A percentile compares a stretch with the other conserved stretches of the same genome.
These are phyloP conservation scores for Gnetum montanum DNA, from an alignment of 75 land plant species.

Conservation along the genomic window DNA sequence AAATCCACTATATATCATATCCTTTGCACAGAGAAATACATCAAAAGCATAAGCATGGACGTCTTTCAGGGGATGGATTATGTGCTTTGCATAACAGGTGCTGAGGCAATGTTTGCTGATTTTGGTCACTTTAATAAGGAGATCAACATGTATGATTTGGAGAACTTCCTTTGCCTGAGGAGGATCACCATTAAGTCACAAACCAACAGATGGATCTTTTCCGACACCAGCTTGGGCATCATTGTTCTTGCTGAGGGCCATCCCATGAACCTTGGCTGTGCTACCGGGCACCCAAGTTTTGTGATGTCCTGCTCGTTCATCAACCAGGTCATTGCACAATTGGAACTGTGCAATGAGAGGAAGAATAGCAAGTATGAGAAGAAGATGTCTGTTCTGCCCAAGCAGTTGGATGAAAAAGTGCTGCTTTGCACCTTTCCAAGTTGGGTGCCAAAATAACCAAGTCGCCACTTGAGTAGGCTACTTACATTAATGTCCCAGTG, in stretches of 20 bases:
- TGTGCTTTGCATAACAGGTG: no score
- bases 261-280: conserved; percentile 90
- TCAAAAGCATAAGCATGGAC: no score
- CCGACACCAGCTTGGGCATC: conserved; percentile 72
- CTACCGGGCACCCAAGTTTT: conserved; percentile 94
- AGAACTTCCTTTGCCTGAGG: conserved; percentile 32
- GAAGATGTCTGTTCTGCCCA: conserved; percentile 86
- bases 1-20: no score
- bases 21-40: no score
- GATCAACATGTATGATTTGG: conserved; percentile 31
- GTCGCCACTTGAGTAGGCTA: conserved; percentile 57
- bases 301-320: conserved; percentile 98
- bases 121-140: conserved; percentile 39
- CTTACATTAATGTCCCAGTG: conserved; percentile 62
- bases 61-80: no score
- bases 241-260: conserved; percentile 92
- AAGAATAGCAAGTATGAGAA: conserved; percentile 69
- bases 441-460: conserved; percentile 82
- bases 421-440: conserved; percentile 67
- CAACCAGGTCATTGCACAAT: conserved; percentile 93
- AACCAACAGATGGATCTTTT: conserved; percentile 91
- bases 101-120: conserved; percentile 38
- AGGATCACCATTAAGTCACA: conserved; percentile 90
- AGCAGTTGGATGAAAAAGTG: conserved; percentile 97
- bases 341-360: conserved; percentile 88